Base-by-base conservation (phyloP, 2,329 filamentous ascomycete genomes). In the Neocatenulostroma microsporum region DNA sequence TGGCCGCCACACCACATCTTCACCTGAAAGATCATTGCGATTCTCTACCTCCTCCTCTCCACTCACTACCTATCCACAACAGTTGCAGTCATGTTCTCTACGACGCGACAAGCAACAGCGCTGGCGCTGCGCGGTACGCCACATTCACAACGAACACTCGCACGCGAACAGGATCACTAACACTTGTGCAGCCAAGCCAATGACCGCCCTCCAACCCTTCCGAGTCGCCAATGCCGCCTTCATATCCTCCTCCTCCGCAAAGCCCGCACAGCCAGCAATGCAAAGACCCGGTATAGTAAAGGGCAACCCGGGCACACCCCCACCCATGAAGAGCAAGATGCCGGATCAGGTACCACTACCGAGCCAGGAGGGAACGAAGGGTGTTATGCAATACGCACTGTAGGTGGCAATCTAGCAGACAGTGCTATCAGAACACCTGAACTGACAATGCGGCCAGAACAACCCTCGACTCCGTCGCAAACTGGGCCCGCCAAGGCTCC, bases 401-500 rank as follows among this genome's bases (percentile, higher is more conserved):
- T 89, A 82, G 51, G 82, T n/a, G n/a, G n/a, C n/a, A n/a, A n/a
- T n/a, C n/a, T n/a, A n/a, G n/a, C n/a, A n/a, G n/a, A n/a, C n/a
- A n/a, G n/a, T n/a, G n/a, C n/a, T n/a, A n/a, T n/a, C n/a, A n/a
- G n/a, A n/a, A n/a, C n/a, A n/a, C n/a, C n/a, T n/a, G n/a, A n/a
- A n/a, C n/a, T n/a, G n/a, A n/a, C n/a, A n/a, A n/a, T n/a, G n/a
- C n/a, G n/a, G n/a, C n/a, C 40, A 87, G 82, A 46, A 85, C 84
- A 37, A 82, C 82, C 4, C 73, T 86, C 56, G 84, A 91, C 60
- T 73, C 81, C 55, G 73, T 91, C 45, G 68, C 81, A 63, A 89
- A 88, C 68, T 91, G 85, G 85, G 81, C 78, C 24, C 79, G 84
- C 34, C 82, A 91, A 64, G 77, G 80, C 37, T 91, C 85, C 12